phyloP scores from a whole-genome alignment of 768 basidiomycete species.

The Trametes villosa region DNA sequence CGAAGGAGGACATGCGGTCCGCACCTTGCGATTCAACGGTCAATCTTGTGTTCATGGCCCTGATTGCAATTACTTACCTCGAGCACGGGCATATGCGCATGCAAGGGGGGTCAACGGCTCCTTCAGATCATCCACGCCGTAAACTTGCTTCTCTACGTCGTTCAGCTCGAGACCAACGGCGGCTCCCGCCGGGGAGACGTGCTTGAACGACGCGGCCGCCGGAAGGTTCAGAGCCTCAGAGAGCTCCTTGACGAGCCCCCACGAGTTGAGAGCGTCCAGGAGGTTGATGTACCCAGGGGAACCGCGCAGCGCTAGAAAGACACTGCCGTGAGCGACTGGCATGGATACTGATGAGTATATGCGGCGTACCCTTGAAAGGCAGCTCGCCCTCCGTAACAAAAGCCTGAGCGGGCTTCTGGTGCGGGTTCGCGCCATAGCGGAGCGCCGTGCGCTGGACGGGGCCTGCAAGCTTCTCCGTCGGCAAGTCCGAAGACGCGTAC shows the following conservation, averaged over 20 bases:
- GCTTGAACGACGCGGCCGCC: slow-evolving; percentile 99
- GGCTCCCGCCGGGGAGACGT: slow-evolving; percentile 97
- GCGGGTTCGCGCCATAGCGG: slow-evolving; percentile 97
- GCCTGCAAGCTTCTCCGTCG: slow-evolving; percentile 62
- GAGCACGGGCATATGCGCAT: slow-evolving; percentile 92
- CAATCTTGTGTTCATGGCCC: not conserved
- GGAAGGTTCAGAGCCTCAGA: slow-evolving; percentile 86
- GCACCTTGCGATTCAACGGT: slow-evolving; percentile 62
- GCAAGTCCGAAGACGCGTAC: slow-evolving; percentile 83
- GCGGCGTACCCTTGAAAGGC: slow-evolving; percentile 85
- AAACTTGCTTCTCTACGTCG: slow-evolving; percentile 88
- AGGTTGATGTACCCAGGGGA: slow-evolving; percentile 99
- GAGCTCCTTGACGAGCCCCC: slow-evolving; percentile 92
- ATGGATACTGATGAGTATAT: not conserved
- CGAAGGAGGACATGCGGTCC: slow-evolving; percentile 99
- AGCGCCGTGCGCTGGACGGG: slow-evolving; percentile 84
- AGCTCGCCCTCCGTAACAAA: slow-evolving; percentile 87
- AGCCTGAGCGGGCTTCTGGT: slow-evolving; percentile 98
- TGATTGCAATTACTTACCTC: slow-evolving; percentile 55
- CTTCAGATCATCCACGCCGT: slow-evolving; percentile 95
- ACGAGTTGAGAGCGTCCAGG: slow-evolving; percentile 96
- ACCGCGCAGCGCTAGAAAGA: slow-evolving; percentile 76
- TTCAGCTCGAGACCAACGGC: slow-evolving; percentile 87
- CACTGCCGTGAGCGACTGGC: not conserved
- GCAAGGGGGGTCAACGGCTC: slow-evolving; percentile 88